These are phyloP conservation scores for Phytophthora fragariae DNA, from an alignment of 352 stramenopile species.

Conservation along the genomic window DNA sequence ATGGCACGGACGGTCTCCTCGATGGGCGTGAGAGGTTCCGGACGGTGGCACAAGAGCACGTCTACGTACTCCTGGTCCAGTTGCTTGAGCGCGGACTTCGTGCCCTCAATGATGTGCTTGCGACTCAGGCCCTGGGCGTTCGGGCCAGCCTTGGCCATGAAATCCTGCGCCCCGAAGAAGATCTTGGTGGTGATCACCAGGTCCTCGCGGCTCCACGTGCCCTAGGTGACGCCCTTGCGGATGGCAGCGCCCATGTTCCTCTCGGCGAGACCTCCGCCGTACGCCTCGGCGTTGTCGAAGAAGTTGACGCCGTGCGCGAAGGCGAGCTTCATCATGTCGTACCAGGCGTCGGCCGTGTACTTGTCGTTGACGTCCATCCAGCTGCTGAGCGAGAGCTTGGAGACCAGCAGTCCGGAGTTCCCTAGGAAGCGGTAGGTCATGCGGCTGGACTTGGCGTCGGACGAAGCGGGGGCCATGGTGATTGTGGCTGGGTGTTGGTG, in stretches of 20 bases:
- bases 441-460: background rate
- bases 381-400: conserved; percentile 36
- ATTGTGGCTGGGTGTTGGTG: background rate
- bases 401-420: conserved; percentile 44
- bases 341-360: conserved; percentile 26
- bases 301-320: conserved; percentile 65
- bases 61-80: conserved; percentile 58
- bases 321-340: conserved; percentile 40
- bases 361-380: conserved; percentile 29
- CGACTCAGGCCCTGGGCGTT: conserved; percentile 24
- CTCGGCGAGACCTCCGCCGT: no score
- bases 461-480: background rate
- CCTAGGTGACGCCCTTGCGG: no score
- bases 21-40: conserved; percentile 40
- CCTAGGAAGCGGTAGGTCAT: conserved; percentile 48
- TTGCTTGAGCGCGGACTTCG: conserved; percentile 47
- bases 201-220: conserved; percentile 41
- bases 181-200: conserved; percentile 74
- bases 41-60: conserved; percentile 48
- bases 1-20: no score
- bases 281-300: conserved; percentile 35
- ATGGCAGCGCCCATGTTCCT: no score
- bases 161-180: conserved; percentile 42
- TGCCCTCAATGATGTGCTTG: conserved; percentile 48
- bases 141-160: background rate